A percentile compares a stretch with the other conserved stretches of the same genome.
phyloP scores from a whole-genome alignment of 441 rosid genomes.

The Corymbia citriodora region DNA sequence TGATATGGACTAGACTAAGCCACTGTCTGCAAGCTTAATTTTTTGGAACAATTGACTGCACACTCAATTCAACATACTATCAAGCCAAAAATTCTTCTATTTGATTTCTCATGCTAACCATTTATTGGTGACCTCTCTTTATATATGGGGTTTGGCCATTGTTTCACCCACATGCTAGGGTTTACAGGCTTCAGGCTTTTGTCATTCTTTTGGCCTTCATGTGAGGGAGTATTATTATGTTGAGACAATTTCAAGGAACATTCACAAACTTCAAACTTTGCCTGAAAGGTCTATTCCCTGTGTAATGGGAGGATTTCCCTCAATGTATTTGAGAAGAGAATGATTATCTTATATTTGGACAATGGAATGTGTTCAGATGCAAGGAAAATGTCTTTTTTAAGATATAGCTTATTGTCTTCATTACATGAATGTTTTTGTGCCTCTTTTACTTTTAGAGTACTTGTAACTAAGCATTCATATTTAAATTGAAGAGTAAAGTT shows the following conservation, averaged over 20 bases:
- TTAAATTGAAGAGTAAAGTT: background rate
- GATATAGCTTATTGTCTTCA: background rate
- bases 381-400: background rate
- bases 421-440: background rate
- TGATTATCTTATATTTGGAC: background rate
- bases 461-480: background rate
- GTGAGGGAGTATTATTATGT: background rate
- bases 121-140: background rate
- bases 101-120: background rate
- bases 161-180: background rate
- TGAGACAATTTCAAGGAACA: background rate
- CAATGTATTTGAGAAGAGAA: background rate
- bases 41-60: background rate
- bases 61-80: background rate
- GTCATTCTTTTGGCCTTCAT: background rate
- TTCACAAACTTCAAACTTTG: background rate
- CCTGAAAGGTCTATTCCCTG: background rate
- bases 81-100: background rate
- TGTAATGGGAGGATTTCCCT: background rate
- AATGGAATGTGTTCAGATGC: background rate
- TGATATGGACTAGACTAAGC: background rate
- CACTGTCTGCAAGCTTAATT: background rate
- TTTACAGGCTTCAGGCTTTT: background rate
- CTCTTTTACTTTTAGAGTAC: background rate
- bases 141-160: background rate